Conservation (phyloP, 1,139 yeast genomes). For the Yamadazyma sp. region DNA sequence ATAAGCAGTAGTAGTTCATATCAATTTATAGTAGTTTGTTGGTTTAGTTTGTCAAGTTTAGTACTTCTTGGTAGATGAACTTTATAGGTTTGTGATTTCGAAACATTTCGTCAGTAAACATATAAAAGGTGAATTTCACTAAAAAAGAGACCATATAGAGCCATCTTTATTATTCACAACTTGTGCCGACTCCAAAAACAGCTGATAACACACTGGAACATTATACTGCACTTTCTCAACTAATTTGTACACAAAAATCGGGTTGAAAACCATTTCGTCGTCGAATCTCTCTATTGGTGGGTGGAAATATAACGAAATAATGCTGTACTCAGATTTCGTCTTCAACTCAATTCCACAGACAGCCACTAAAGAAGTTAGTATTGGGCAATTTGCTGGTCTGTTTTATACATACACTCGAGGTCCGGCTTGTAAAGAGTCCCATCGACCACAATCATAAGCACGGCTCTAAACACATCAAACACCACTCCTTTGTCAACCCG, state of each 20-base stretch:
- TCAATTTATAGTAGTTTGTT: too few relatives aligned
- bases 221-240: constrained; percentile 15
- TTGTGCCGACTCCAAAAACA: neutral
- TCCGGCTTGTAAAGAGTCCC: constrained; percentile 18
- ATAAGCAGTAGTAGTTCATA: too few relatives aligned
- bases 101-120: too few relatives aligned
- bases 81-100: too few relatives aligned
- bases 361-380: constrained; percentile 15
- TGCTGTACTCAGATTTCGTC: constrained; percentile 16
- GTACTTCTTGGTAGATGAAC: too few relatives aligned
- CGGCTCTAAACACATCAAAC: constrained; percentile 14
- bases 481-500: constrained; percentile 13
- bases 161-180: neutral
- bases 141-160: neutral
- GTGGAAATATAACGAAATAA: constrained; percentile 24
- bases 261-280: constrained; percentile 11
- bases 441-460: constrained; percentile 13
- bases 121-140: neutral
- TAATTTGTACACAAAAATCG: constrained; percentile 11
- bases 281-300: constrained; percentile 14
- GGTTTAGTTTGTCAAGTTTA: too few relatives aligned
- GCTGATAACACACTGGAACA: constrained; percentile 7
- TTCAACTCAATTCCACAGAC: constrained; percentile 23
- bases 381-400: neutral
- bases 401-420: constrained; percentile 15